These are phyloP conservation scores for Hypoxylon lienhwacheense DNA, from an alignment of 495 filamentous ascomycete species.

Conservation along the genomic window DNA sequence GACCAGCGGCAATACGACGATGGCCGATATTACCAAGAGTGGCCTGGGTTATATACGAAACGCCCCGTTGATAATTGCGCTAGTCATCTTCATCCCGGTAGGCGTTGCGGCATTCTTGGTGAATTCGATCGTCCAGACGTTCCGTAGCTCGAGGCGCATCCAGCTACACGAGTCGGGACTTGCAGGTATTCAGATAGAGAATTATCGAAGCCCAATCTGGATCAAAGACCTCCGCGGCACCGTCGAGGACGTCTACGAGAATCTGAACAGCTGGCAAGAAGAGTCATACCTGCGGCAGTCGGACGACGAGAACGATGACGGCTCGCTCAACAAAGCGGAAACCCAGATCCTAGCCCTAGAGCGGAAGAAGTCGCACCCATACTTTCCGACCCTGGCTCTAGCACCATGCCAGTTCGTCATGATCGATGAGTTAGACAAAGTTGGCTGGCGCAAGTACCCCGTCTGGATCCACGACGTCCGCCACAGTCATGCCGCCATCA, in stretches of 20 bases:
- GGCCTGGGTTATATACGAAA: constrained; percentile 36
- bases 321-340: constrained; percentile 21
- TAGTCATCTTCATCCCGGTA: constrained; percentile 69
- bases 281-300: constrained; percentile 61
- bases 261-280: constrained; percentile 62
- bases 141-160: constrained; percentile 71
- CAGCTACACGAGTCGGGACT: constrained; percentile 72
- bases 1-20: constrained; percentile 28
- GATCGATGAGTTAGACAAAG: constrained; percentile 70
- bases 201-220: constrained; percentile 76
- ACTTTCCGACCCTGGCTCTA: constrained; percentile 70
- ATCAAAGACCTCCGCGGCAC: constrained; percentile 69
- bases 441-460: constrained; percentile 79
- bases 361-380: constrained; percentile 40
- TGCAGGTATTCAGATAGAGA: constrained; percentile 60
- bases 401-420: constrained; percentile 80
- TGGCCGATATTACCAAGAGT: constrained; percentile 22
- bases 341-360: constrained; percentile 41
- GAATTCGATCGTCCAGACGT: constrained; percentile 73
- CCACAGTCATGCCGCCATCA: constrained; percentile 89
- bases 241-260: constrained; percentile 74
- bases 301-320: constrained; percentile 39
- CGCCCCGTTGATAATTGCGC: constrained; percentile 62
- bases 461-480: constrained; percentile 80
- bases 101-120: constrained; percentile 68